Conservation (phyloP, 2,329 filamentous ascomycete species). For the Scytalidium sp. region DNA sequence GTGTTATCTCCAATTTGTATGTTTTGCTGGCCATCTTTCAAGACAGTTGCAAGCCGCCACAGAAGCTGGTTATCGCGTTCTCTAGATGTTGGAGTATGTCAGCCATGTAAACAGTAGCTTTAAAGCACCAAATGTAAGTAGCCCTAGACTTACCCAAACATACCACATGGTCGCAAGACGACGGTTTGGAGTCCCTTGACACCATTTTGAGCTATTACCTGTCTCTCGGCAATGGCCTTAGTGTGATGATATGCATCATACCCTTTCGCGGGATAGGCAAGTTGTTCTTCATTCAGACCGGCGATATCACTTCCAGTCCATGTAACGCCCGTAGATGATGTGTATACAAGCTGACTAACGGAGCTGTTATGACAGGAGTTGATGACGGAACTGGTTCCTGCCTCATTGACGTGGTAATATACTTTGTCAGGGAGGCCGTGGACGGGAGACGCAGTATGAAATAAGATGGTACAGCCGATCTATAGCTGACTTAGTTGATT, state of each 20-base stretch:
- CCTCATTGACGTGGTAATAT: constrained; percentile 81
- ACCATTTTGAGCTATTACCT: background rate
- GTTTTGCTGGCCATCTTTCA: constrained; percentile 50
- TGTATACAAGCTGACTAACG: constrained; percentile 85
- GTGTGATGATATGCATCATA: background rate
- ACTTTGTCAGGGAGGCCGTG: constrained; percentile 53
- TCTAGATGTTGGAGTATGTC: background rate
- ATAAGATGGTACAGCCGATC: background rate
- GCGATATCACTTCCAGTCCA: constrained; percentile 37
- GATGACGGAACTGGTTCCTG: constrained; percentile 77
- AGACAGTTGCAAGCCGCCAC: background rate
- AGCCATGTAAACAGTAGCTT: background rate
- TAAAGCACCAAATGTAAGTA: background rate
- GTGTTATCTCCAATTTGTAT: constrained; percentile 77
- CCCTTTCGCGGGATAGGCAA: background rate
- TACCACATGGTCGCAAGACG: background rate
- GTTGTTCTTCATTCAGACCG: background rate
- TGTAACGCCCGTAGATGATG: constrained; percentile 82
- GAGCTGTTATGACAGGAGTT: constrained; percentile 66
- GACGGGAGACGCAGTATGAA: constrained; percentile 78
- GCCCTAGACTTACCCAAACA: background rate
- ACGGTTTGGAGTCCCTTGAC: background rate
- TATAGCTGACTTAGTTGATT: background rate
- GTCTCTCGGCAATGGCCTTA: background rate
- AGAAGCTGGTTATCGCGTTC: background rate